These are phyloP conservation scores for Neotropicomus parvogracilis DNA, from an alignment of 1,284 basidiomycete species.

Conservation along the genomic window DNA sequence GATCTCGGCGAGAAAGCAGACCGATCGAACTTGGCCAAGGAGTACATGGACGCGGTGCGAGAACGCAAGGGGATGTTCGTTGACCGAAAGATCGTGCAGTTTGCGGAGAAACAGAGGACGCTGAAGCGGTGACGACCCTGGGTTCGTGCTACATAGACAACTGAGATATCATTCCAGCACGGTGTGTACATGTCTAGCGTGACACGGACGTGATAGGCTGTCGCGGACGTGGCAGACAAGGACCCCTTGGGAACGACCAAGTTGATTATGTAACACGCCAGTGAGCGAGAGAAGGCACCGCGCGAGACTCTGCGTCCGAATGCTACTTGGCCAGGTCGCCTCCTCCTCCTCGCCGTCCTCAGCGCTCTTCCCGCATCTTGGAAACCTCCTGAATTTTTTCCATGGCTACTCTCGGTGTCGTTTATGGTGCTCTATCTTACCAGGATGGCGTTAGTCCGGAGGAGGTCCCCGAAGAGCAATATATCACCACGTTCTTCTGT, in stretches of 20 bases:
- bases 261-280: slow-evolving; percentile 26
- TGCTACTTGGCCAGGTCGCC: slow-evolving; percentile 18
- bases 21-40: slow-evolving; percentile 89
- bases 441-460: slow-evolving; percentile 27
- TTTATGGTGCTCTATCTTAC: slow-evolving; percentile 23
- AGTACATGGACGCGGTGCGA: slow-evolving; percentile 90
- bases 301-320: slow-evolving; percentile 14
- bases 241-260: slow-evolving; percentile 3
- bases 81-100: slow-evolving; percentile 88
- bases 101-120: slow-evolving; percentile 96
- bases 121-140: slow-evolving; percentile 63
- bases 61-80: slow-evolving; percentile 95
- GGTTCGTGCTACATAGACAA: not conserved
- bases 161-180: not conserved
- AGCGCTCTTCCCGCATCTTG: slow-evolving; percentile 5
- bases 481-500: slow-evolving; percentile 76
- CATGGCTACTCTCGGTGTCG: slow-evolving; percentile 30
- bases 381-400: not conserved
- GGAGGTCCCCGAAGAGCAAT: slow-evolving; percentile 50
- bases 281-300: slow-evolving; percentile 8
- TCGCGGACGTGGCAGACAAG: slow-evolving; percentile 16
- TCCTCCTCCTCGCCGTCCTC: slow-evolving; percentile 11
- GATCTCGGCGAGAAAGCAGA: slow-evolving; percentile 97
- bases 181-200: not conserved
- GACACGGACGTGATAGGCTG: slow-evolving; percentile 10